Percentiles rank a stretch among this genome's conserved stretches.
These are phyloP conservation scores for Phytophthora europaea DNA, from an alignment of 352 stramenopile species.

Conservation along the genomic window DNA sequence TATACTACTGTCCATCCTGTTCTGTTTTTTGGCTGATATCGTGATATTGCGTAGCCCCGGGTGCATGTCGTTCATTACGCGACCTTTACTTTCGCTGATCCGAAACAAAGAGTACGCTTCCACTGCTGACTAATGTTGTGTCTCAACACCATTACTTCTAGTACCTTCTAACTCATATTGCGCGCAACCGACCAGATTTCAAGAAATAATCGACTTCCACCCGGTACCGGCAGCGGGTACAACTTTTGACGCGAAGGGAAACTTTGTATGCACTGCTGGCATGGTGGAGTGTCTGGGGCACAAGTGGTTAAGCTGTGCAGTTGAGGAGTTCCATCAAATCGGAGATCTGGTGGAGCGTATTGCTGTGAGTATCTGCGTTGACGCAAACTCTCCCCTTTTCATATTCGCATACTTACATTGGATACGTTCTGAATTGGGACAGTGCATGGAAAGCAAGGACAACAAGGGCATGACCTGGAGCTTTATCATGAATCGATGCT, in stretches of 20 bases:
- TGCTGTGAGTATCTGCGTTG: constrained; percentile 47
- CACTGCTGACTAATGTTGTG: not conserved
- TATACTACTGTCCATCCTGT: not conserved
- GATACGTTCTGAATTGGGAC: not conserved
- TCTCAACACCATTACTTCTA: not conserved
- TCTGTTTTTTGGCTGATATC: constrained; percentile 5
- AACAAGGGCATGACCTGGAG: constrained; percentile 80
- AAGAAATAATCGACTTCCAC: constrained; percentile 72
- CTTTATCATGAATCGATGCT: constrained; percentile 73
- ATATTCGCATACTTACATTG: constrained; percentile 7
- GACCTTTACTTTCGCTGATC: constrained; percentile 68
- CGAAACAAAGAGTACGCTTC: constrained; percentile 57
- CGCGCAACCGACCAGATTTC: constrained; percentile 56
- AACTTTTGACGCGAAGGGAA: constrained; percentile 57
- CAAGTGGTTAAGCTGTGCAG: constrained; percentile 82
- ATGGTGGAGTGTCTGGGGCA: constrained; percentile 81
- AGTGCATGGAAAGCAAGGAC: constrained; percentile 84
- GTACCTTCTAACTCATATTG: not conserved
- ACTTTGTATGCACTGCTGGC: constrained; percentile 77
- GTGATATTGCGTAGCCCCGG: constrained; percentile 56
- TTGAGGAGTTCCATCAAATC: constrained; percentile 74
- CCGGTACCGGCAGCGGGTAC: constrained; percentile 82
- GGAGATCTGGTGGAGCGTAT: constrained; percentile 71
- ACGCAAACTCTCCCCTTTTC: not conserved
- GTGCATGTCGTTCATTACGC: constrained; percentile 81